These are phyloP conservation scores for Aaosphaeria pasadenensis DNA, from an alignment of 2,329 filamentous ascomycete species.

Conservation along the genomic window DNA sequence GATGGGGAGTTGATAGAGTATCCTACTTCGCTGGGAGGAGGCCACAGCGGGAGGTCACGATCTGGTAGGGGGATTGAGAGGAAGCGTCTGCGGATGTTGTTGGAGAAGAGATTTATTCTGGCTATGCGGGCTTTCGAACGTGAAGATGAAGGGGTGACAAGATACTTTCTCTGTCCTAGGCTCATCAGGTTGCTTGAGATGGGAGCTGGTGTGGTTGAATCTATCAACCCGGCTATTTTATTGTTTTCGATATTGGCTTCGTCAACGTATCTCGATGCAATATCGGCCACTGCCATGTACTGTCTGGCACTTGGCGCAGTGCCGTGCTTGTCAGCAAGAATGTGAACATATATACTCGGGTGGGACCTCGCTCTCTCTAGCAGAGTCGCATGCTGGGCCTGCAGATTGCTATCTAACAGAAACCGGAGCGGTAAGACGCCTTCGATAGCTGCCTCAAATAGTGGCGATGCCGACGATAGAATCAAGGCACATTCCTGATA, in stretches of 20 bases:
- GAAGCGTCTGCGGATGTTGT: slow-evolving; percentile 12
- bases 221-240: slow-evolving; percentile 12
- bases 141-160: slow-evolving; percentile 8
- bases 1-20: slow-evolving; percentile 19
- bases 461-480: slow-evolving; percentile 19
- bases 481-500: slow-evolving; percentile 4
- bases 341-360: slow-evolving; percentile 28
- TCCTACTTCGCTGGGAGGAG: slow-evolving; percentile 22
- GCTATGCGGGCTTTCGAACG: slow-evolving; percentile 14
- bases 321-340: slow-evolving; percentile 18
- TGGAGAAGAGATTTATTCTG: slow-evolving; percentile 15
- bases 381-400: slow-evolving; percentile 15
- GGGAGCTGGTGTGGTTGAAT: slow-evolving; percentile 13
- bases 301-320: slow-evolving; percentile 20
- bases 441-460: slow-evolving; percentile 22
- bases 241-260: slow-evolving; percentile 1
- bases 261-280: slow-evolving; percentile 14
- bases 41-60: slow-evolving; percentile 11
- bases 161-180: slow-evolving; percentile 21
- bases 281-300: slow-evolving; percentile 16
- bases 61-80: slow-evolving; percentile 7
- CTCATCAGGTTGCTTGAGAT: slow-evolving; percentile 4
- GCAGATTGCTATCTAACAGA: slow-evolving; percentile 8
- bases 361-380: slow-evolving; percentile 16
- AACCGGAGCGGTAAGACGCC: slow-evolving; percentile 18